A percentile compares a stretch with the other conserved stretches of the same genome.
Conservation (phyloP, 2,329 filamentous ascomycete species). For the Penicillium olsonii region DNA sequence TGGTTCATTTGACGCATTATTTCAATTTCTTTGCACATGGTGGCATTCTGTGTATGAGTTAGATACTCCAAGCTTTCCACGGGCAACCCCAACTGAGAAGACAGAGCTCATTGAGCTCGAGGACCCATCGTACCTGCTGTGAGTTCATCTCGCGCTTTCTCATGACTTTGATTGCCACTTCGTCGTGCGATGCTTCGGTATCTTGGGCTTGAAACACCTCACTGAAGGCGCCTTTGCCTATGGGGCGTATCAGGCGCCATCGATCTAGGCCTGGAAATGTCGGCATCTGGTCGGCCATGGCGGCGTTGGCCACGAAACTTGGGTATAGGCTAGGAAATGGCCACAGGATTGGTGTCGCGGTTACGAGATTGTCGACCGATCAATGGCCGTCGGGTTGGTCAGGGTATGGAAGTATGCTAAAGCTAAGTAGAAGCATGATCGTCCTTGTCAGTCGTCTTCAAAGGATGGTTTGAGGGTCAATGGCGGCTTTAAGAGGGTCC, state of each 20-base stretch:
- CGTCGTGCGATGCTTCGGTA: neutral
- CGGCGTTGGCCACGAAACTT: neutral
- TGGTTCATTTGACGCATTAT: constrained; percentile 11
- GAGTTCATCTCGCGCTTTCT: constrained; percentile 15
- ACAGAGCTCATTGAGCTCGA: neutral
- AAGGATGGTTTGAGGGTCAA: neutral
- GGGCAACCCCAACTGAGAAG: neutral
- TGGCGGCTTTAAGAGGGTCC: neutral
- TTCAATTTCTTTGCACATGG: constrained; percentile 10
- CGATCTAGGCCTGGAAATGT: constrained; percentile 13
- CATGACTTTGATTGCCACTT: constrained; percentile 13
- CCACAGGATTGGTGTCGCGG: neutral
- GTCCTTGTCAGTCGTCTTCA: neutral
- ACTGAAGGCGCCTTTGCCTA: constrained; percentile 16
- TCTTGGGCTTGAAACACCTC: constrained; percentile 14
- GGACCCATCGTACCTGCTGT: constrained; percentile 5
- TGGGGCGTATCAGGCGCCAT: constrained; percentile 7
- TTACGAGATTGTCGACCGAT: neutral
- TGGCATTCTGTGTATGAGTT: constrained; percentile 5
- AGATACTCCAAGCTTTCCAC: neutral
- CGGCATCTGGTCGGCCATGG: constrained; percentile 3
- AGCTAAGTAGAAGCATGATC: neutral
- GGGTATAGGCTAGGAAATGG: neutral
- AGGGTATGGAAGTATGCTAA: neutral
- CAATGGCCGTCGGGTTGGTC: neutral